A percentile compares a stretch with the other conserved stretches of the same genome.
These are phyloP conservation scores for Penicillium pulvis DNA, from an alignment of 495 filamentous ascomycete species.

Conservation along the genomic window DNA sequence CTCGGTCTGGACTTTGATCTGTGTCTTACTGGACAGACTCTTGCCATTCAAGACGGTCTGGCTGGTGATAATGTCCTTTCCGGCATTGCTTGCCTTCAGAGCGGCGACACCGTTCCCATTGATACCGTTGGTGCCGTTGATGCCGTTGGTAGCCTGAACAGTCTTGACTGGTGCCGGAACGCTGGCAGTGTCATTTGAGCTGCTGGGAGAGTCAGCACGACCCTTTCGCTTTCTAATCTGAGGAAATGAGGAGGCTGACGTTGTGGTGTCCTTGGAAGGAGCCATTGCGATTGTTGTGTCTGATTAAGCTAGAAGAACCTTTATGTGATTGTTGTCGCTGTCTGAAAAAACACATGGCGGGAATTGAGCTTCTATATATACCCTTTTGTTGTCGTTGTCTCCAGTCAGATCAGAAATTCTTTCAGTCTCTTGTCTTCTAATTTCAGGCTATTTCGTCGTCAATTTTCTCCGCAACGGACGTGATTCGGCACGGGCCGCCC, in stretches of 20 bases:
- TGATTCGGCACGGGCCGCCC: conserved; percentile 13
- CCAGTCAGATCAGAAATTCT: background rate
- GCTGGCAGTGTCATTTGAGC: conserved; percentile 3
- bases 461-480: background rate
- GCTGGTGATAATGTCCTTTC: background rate
- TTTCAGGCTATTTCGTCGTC: background rate
- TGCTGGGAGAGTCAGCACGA: conserved; percentile 6
- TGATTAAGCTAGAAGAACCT: background rate
- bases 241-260: conserved; percentile 5
- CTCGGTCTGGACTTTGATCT: background rate
- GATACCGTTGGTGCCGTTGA: conserved; percentile 3
- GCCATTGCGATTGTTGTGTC: conserved; percentile 3
- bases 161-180: background rate
- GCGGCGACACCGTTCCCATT: conserved; percentile 3
- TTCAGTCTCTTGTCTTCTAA: background rate
- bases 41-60: background rate
- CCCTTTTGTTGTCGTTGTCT: background rate
- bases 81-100: background rate
- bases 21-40: background rate
- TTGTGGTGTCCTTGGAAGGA: conserved; percentile 3
- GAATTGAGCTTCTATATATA: background rate
- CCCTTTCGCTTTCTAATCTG: conserved; percentile 5
- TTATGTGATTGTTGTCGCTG: background rate
- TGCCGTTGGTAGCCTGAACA: background rate
- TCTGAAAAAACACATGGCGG: background rate